phyloP scores from a whole-genome alignment of 805 yeast genomes.

The Komagataella phaffii region DNA sequence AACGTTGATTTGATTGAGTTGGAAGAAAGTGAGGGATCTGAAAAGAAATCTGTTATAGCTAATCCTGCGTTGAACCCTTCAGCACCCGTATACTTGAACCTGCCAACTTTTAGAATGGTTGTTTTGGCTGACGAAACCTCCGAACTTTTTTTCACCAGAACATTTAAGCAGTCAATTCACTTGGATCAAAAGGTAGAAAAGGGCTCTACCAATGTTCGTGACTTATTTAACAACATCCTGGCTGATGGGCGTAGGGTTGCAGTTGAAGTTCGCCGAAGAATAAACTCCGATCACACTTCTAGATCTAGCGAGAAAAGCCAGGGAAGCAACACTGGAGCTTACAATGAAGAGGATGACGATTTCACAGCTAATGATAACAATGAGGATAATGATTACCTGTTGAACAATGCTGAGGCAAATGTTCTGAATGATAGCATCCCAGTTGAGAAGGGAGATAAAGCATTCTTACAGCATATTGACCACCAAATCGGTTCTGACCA shows the following conservation, averaged over 20 bases:
- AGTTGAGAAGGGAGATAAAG: slow-evolving; percentile 6
- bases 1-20: slow-evolving; percentile 28
- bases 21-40: slow-evolving; percentile 16
- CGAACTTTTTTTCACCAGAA: slow-evolving; percentile 66
- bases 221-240: slow-evolving; percentile 80
- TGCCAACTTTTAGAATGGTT: slow-evolving; percentile 92
- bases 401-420: not conserved
- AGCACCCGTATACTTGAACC: slow-evolving; percentile 57
- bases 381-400: not conserved
- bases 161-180: slow-evolving; percentile 56
- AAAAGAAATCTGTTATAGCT: slow-evolving; percentile 25
- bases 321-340: slow-evolving; percentile 9
- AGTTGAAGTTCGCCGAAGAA: slow-evolving; percentile 73
- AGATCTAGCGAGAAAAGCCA: not conserved
- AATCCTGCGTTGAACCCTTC: slow-evolving; percentile 78
- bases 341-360: slow-evolving; percentile 15
- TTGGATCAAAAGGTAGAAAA: slow-evolving; percentile 35
- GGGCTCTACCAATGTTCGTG: slow-evolving; percentile 49
- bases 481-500: not conserved
- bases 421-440: slow-evolving; percentile 10
- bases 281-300: slow-evolving; percentile 50
- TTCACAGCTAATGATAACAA: not conserved
- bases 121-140: slow-evolving; percentile 87
- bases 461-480: not conserved
- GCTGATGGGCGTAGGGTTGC: slow-evolving; percentile 93